These are phyloP conservation scores for Piromyces sp. DNA, from an alignment of 192 early-diverging fungal genomes.

Conservation along the genomic window DNA sequence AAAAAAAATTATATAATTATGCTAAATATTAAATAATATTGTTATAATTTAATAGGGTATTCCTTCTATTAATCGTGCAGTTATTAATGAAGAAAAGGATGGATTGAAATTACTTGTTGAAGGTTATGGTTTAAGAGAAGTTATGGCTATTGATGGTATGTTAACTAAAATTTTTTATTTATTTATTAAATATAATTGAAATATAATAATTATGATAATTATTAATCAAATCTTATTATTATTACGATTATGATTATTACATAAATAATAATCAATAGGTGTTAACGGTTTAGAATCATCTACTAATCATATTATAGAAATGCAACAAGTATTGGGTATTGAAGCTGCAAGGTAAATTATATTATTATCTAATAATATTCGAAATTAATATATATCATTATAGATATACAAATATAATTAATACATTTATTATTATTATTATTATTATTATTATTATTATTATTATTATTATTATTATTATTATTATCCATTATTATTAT, in stretches of 20 bases:
- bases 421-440: no score
- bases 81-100: conserved; percentile 59
- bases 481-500: no score
- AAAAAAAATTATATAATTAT: no score
- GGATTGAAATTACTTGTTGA: conserved; percentile 57
- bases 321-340: conserved; percentile 76
- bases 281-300: conserved; percentile 58
- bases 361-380: not conserved
- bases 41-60: no score
- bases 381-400: no score
- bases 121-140: conserved; percentile 78
- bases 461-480: no score
- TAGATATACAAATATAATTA: no score
- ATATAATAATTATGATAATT: no score
- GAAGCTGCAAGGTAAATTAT: conserved; percentile 62
- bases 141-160: conserved; percentile 87
- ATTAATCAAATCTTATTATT: not conserved
- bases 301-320: conserved; percentile 89
- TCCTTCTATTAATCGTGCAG: conserved; percentile 62
- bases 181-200: no score
- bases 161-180: not conserved
- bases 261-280: conserved; percentile 5
- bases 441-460: no score
- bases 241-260: not conserved
- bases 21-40: no score